phyloP scores from a whole-genome alignment of 1,139 yeast species.

The Taphrina wiesneri region DNA sequence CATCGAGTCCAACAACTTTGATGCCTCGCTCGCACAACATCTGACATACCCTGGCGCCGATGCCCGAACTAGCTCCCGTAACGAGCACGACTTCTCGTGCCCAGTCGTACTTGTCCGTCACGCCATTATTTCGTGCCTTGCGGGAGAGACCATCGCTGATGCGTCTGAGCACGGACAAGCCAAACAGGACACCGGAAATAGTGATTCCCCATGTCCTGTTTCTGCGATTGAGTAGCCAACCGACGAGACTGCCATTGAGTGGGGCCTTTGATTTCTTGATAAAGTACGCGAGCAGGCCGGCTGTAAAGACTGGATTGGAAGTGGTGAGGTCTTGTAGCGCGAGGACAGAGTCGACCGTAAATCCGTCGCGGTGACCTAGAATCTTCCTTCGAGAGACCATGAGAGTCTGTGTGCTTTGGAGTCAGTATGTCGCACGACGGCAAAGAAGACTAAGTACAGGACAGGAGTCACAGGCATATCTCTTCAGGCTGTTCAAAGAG shows the following conservation, averaged over 20 bases:
- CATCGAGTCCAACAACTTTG: conserved; percentile 67
- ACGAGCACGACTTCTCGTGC: conserved; percentile 60
- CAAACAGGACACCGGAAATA: conserved; percentile 15
- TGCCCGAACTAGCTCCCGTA: conserved; percentile 80
- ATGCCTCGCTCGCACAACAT: conserved; percentile 50
- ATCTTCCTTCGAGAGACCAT: conserved; percentile 14
- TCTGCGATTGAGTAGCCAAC: conserved; percentile 17
- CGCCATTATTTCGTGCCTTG: conserved; percentile 30
- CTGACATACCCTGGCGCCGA: conserved; percentile 66
- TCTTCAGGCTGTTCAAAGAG: too few relatives aligned
- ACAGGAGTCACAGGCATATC: too few relatives aligned
- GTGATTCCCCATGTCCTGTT: conserved; percentile 28
- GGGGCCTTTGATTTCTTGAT: conserved; percentile 19
- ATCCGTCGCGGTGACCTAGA: conserved; percentile 30
- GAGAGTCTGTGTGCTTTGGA: too few relatives aligned
- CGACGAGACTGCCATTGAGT: not conserved
- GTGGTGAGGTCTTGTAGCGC: conserved; percentile 19
- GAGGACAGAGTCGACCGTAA: conserved; percentile 22
- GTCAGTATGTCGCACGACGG: not conserved
- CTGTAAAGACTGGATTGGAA: conserved; percentile 23
- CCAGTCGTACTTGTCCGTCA: conserved; percentile 23
- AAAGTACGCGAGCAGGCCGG: conserved; percentile 8
- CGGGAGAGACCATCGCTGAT: conserved; percentile 17
- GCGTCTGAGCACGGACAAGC: conserved; percentile 11
- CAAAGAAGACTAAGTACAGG: not conserved